Evolutionary conservation across 139 green algal genomes (phyloP), one percentile per base, ranked within the genome.

Genomic region (Coelastrella sp.): DNA sequence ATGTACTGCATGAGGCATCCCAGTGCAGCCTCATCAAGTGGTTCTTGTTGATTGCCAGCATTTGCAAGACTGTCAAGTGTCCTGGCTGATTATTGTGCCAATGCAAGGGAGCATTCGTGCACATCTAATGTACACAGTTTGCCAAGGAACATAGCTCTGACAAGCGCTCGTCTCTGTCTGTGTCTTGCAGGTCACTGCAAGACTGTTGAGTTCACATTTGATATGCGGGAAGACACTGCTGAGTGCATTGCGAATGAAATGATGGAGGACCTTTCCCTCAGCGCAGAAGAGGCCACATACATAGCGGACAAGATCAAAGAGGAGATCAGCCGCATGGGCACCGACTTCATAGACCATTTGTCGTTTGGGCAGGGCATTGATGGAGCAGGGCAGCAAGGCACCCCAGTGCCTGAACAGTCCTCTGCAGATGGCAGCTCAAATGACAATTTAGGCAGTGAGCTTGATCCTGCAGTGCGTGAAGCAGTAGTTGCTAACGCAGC

Each of bases 141-240:
- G n/a, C 10, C 4, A 11, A 78, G 3, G 73, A 8, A 47, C 73
- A 54, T 78, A 32, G 73, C 73, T 71, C 61, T 47, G 32, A 47
- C 32, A 47, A 47, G 32, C 32, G 32, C 61, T 10, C 11, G 2
- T 71, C 0, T 71, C 61, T 19, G 61, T 71, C 11, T 71, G 61
- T 71, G 61, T 47, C 32, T 7, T 73, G 22, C 91, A 95, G 95
- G 95, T 23, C 88, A 94, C 68, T 91, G 89, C 83, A 96, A 97
- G 89, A 99, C 96, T 4, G 96, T 99, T 6, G 97, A 99, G 90
- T 99, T 99, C 94, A 96, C 95, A 5, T 99, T 99, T 94, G 96
- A 99, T 78, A 88, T 97, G 88, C 85, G 73, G 0, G 92, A 92
- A 56, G 98, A 99, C 92, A 99, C 96, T 0, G 95, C 96, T 0